Percentiles rank a stretch among this genome's conserved stretches.
These are phyloP conservation scores for Cryptococcus hybrid DNA, from an alignment of 1,284 basidiomycete genomes.

Conservation along the genomic window DNA sequence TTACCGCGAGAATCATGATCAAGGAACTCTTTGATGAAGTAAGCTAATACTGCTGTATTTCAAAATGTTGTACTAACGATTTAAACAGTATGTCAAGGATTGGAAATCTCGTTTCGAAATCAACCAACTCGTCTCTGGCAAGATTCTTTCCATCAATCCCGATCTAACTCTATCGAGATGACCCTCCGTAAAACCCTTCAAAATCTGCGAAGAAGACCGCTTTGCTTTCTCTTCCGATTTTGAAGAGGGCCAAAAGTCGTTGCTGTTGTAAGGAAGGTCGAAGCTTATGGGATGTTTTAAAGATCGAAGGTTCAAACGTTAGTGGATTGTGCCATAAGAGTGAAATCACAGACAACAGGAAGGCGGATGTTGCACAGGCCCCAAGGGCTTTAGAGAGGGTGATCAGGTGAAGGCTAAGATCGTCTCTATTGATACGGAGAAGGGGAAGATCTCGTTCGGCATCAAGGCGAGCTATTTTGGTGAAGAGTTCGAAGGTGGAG, in stretches of 20 bases:
- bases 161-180: slow-evolving; percentile 79
- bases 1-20: slow-evolving; percentile 92
- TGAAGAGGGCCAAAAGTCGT: slow-evolving; percentile 68
- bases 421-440: slow-evolving; percentile 66
- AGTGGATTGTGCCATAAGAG: slow-evolving; percentile 93
- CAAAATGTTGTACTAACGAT: slow-evolving; percentile 7
- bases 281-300: slow-evolving; percentile 91
- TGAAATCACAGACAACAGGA: slow-evolving; percentile 82
- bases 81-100: slow-evolving; percentile 79
- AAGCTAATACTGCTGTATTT: slow-evolving; percentile 24
- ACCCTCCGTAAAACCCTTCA: slow-evolving; percentile 64
- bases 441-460: slow-evolving; percentile 78
- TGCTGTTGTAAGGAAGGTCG: slow-evolving; percentile 71
- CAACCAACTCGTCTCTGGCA: slow-evolving; percentile 83
- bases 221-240: slow-evolving; percentile 58
- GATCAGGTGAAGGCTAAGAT: slow-evolving; percentile 82
- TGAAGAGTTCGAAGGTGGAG: slow-evolving; percentile 37
- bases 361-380: slow-evolving; percentile 72
- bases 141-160: slow-evolving; percentile 67
- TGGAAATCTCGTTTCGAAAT: slow-evolving; percentile 82
- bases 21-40: slow-evolving; percentile 89
- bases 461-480: slow-evolving; percentile 86
- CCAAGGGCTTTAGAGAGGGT: slow-evolving; percentile 76
- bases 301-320: slow-evolving; percentile 76
- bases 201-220: slow-evolving; percentile 50